Base-by-base conservation (phyloP, 2,329 filamentous ascomycete genomes). In the Fusarium sterilihyphosum region DNA sequence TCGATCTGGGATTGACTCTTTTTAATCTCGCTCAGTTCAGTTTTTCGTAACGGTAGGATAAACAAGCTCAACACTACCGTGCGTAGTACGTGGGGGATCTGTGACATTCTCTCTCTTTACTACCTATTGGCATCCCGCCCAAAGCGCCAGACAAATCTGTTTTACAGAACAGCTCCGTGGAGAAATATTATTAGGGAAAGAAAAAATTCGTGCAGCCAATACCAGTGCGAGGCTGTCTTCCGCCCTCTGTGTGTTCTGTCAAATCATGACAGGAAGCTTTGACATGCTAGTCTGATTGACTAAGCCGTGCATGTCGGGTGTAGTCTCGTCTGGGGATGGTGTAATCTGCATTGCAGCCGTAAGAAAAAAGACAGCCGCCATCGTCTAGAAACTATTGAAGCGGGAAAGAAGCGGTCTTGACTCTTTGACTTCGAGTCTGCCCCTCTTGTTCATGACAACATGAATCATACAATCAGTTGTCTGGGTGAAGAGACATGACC, bases 281-380 rank as follows among this genome's bases (percentile, higher is more conserved):
- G 63, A 71, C 70, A 72, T 57, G 50, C 61, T 56, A 66, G 41
- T 52, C 31, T 29, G 37, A 24, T 67, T 72, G 59, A 72, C 59
- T 72, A 73, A 73, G 70, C 70, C 33, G 50, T 38, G 29, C 33
- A 67, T 49, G 29, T 70, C 65, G 62, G 65, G 26, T 67, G 46
- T 54, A 67, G 60, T 67, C 54, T 70, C 50, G 22, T 70, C 70
- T 73, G 57, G 70, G 70, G 57, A 73, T 71, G 67, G 62, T 54
- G 67, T n/a, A 50, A 66, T 54, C 67, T 69, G 33, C 58, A 29
- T 61, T 65, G 59, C 58, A 71, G 50, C 44, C 5, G 44, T 7
- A 26, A 14, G 13, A 49, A 29, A 35, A 67, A 68, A 73, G 65
- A 62, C 71, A 73, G 58, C 65, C 65, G 71, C 71, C 71, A 67